A percentile compares a stretch with the other conserved stretches of the same genome.
These are phyloP conservation scores for Oenanthe sinensis DNA, from an alignment of 129 eudicot genomes.

Conservation along the genomic window DNA sequence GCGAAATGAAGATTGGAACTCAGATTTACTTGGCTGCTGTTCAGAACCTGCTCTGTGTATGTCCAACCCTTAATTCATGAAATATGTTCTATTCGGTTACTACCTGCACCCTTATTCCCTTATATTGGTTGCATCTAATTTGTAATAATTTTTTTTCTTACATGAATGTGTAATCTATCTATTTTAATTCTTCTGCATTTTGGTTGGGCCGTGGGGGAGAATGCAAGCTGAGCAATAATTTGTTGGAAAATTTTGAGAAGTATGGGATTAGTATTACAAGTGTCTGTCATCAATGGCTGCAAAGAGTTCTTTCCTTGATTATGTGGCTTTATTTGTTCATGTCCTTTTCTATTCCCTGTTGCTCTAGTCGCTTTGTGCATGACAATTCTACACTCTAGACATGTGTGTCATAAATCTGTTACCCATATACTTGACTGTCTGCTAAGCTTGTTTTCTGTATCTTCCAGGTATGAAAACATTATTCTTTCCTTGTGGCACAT, in stretches of 20 bases:
- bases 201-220: not conserved
- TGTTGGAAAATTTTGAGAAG: not conserved
- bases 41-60: constrained; percentile 89
- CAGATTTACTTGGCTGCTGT: constrained; percentile 94
- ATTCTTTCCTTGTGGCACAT: constrained; percentile 84
- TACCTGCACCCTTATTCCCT: not conserved
- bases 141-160: not conserved
- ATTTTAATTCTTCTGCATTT: not conserved
- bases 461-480: constrained; percentile 78
- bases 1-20: constrained; percentile 70
- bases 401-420: not conserved
- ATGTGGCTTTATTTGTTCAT: not conserved
- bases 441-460: constrained; percentile 14
- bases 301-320: not conserved
- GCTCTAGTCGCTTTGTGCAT: not conserved
- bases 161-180: not conserved
- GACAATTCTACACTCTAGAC: not conserved
- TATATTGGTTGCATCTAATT: no score
- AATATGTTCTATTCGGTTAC: not conserved
- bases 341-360: not conserved
- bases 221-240: not conserved
- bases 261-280: not conserved
- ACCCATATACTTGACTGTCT: constrained; percentile 4
- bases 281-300: not conserved
- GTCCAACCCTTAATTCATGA: constrained; percentile 17